Evolutionary conservation across 2,329 filamentous ascomycete genomes (phyloP).

Genomic region (Pseudogymnoascus sp.): DNA sequence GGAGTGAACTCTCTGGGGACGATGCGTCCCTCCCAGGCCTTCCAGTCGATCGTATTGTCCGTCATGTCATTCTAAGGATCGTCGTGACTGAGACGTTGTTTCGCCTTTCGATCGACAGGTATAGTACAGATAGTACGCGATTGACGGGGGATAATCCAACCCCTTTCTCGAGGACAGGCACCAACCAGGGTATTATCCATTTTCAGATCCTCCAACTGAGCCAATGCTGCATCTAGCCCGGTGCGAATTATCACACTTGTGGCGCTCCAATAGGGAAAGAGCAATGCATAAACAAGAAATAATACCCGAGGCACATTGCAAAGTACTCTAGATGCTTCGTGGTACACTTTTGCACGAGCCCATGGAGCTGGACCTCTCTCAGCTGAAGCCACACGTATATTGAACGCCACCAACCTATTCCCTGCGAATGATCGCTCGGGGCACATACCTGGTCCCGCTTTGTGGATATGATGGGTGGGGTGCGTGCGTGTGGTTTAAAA

Average conservation of each 20-base stretch:
- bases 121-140: neutral
- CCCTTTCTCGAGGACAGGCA: neutral
- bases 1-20: constrained; percentile 44
- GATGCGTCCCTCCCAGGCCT: constrained; percentile 31
- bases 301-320: neutral
- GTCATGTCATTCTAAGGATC: constrained; percentile 6
- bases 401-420: neutral
- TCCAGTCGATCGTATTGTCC: constrained; percentile 10
- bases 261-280: neutral
- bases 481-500: neutral
- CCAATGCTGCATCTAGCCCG: neutral
- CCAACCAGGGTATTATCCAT: neutral
- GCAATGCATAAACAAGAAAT: neutral
- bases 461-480: neutral
- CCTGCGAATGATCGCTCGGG: neutral
- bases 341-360: neutral
- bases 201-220: neutral
- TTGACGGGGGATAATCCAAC: neutral
- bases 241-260: neutral
- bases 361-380: neutral
- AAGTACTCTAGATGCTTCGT: neutral
- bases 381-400: neutral
- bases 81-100: neutral
- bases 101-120: neutral
- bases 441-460: neutral